A percentile compares a stretch with the other conserved stretches of the same genome.
These are phyloP conservation scores for Coriaria nepalensis DNA, from an alignment of 306 rosid species.

Conservation along the genomic window DNA sequence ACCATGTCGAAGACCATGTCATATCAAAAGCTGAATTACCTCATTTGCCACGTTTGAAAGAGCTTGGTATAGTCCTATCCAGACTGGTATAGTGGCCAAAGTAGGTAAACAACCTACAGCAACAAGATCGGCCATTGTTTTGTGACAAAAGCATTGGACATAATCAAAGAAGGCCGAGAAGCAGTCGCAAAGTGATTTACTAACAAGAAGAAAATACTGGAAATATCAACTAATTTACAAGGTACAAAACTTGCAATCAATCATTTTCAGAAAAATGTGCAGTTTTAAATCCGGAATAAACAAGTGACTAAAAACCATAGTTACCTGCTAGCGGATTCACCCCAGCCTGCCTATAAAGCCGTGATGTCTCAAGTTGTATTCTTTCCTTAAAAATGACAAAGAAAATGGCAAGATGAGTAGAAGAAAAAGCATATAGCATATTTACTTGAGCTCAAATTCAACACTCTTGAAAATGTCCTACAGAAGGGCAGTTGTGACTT, in stretches of 20 bases:
- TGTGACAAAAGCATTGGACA: too few species aligned
- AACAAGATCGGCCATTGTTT: background rate
- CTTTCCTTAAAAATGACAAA: conserved; percentile 68
- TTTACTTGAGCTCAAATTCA: conserved; percentile 17
- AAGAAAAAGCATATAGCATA: conserved; percentile 10
- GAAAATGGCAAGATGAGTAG: conserved; percentile 17
- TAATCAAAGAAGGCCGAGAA: too few species aligned
- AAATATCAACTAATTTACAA: too few species aligned
- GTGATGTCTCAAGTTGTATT: conserved; percentile 97
- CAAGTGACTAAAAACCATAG: background rate
- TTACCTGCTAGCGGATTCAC: conserved; percentile 95
- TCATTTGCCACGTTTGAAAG: conserved; percentile 98
- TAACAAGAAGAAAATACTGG: too few species aligned
- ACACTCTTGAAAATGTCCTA: conserved; percentile 3
- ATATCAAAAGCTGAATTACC: conserved; percentile 26
- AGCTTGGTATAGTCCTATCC: conserved; percentile 98
- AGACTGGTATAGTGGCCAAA: conserved; percentile 95
- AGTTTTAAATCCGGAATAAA: background rate
- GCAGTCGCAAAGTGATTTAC: too few species aligned
- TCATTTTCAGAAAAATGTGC: background rate
- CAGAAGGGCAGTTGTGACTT: conserved; percentile 19
- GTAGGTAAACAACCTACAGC: conserved; percentile 85
- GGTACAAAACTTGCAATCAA: too few species aligned
- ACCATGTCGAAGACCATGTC: conserved; percentile 1
- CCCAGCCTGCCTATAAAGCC: conserved; percentile 89